These are phyloP conservation scores for Aureobasidium sp. DNA, from an alignment of 2,329 filamentous ascomycete species.

Conservation along the genomic window DNA sequence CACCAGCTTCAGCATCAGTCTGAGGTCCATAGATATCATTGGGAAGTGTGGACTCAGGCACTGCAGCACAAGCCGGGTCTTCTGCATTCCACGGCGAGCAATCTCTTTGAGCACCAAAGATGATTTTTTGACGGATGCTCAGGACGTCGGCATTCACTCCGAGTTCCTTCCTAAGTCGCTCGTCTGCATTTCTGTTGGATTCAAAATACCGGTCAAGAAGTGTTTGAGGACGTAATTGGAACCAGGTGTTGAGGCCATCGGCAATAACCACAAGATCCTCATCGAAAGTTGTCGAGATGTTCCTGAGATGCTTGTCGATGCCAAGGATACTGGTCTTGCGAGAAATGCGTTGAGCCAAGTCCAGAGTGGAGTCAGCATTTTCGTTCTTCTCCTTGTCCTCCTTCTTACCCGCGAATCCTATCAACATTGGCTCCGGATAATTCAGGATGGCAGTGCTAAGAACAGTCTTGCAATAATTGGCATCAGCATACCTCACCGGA, in stretches of 20 bases:
- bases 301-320: slow-evolving; percentile 10
- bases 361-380: background rate
- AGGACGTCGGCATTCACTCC: slow-evolving; percentile 17
- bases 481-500: slow-evolving; percentile 13
- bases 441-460: slow-evolving; percentile 21
- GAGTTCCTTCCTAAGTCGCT: slow-evolving; percentile 37
- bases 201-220: slow-evolving; percentile 52
- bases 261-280: slow-evolving; percentile 56
- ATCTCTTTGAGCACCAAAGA: slow-evolving; percentile 50
- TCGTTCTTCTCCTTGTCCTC: background rate
- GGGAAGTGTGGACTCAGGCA: slow-evolving; percentile 46
- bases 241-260: slow-evolving; percentile 55
- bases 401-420: slow-evolving; percentile 20
- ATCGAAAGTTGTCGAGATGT: slow-evolving; percentile 16
- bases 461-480: slow-evolving; percentile 22
- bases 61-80: slow-evolving; percentile 46
- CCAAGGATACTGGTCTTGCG: slow-evolving; percentile 5
- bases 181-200: slow-evolving; percentile 37
- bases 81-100: slow-evolving; percentile 39
- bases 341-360: slow-evolving; percentile 4
- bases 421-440: slow-evolving; percentile 23
- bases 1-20: slow-evolving; percentile 42
- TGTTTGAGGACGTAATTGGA: slow-evolving; percentile 58
- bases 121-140: slow-evolving; percentile 45
- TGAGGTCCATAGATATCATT: slow-evolving; percentile 41